Base-by-base conservation (phyloP, 208 protist genomes). In the Trypanosoma grayi region DNA sequence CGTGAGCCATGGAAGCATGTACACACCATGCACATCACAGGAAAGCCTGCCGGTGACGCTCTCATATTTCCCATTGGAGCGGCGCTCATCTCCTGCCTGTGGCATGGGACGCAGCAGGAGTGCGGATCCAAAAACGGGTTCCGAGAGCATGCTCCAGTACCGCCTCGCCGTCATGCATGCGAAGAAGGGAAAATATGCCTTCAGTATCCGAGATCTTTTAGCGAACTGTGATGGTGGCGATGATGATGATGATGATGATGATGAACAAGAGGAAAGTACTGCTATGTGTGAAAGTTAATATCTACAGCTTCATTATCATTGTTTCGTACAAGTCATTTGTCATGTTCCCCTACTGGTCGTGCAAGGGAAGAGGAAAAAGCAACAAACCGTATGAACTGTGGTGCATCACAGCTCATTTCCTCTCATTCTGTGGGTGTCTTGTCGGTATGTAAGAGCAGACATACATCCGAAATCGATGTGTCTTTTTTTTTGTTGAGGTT, bases 201-300 rank as follows among this genome's bases (percentile, higher is more conserved):
- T 54, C 20, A 72, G 48, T 50, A 55, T 72, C 25, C 46, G 51
- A 20, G 66, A 72, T 13, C 4, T 72, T 30, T 30, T 72, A 13
- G 66, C 66, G 14, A 60, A 55, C 25, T 33, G 16, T 2, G 24
- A n/a, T 14, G 14, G 44, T 22, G 41, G 9, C 30, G 50, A 27
- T 25, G 46, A 30, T 27, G 47, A 67, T 36, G 60, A 67, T 44
- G 51, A 60, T 24, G 62, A 68, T 9, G 41, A 56, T 4, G 62
- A 69, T 13, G 53, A 61, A 14, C 27, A 61, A 33, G 43, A 67
- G 2, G 60, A 69, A 0, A 39, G 28, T 31, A 18, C 37, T 56
- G 44, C 11, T 2, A 30, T 37, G 28, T 33, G 40, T 24, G 25
- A 16, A 44, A 30, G 43, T 0, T 63, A 6, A 36, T 54, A n/a